Conservation (phyloP, 148 eudicot genomes). For the Linanthus parryae region DNA sequence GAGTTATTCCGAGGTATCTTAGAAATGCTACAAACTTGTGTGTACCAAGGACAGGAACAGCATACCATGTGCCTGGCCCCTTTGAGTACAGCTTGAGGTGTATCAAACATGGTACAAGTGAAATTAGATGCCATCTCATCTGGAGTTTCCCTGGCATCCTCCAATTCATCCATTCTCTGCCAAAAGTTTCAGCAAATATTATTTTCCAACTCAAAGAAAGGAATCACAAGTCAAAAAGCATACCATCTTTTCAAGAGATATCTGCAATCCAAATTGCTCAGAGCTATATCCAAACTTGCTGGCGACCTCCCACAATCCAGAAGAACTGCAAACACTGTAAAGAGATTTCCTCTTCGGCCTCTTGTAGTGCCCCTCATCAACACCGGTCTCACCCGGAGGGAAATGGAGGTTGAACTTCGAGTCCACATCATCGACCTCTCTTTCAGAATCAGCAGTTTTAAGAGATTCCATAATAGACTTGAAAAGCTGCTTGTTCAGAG, state of each 20-base stretch:
- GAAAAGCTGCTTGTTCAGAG: slow-evolving; percentile 62
- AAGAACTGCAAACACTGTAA: slow-evolving; percentile 69
- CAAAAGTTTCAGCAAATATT: slow-evolving; percentile 4
- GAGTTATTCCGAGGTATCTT: too few species aligned
- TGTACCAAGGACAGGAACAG: slow-evolving; percentile 1
- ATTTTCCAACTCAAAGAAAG: background rate
- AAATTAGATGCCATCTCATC: slow-evolving; percentile 85
- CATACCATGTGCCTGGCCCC: slow-evolving; percentile 99
- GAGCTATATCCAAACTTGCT: slow-evolving; percentile 90
- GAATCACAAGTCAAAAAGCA: background rate
- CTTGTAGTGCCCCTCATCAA: slow-evolving; percentile 72
- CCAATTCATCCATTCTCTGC: slow-evolving; percentile 79
- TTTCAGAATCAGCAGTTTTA: slow-evolving; percentile 78
- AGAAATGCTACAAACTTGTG: too few species aligned
- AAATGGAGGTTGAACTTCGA: slow-evolving; percentile 86
- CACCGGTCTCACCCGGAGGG: slow-evolving; percentile 90
- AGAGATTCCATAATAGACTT: slow-evolving; percentile 68
- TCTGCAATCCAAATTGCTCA: slow-evolving; percentile 88
- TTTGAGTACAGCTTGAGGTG: slow-evolving; percentile 76
- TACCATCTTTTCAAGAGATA: slow-evolving; percentile 74
- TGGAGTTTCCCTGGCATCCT: slow-evolving; percentile 91
- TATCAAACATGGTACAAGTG: slow-evolving; percentile 77
- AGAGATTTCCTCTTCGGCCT: slow-evolving; percentile 84
- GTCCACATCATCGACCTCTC: slow-evolving; percentile 97
- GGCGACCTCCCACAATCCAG: slow-evolving; percentile 94